Conservation (phyloP, 306 rosid genomes). For the Glycine tomentella region DNA sequence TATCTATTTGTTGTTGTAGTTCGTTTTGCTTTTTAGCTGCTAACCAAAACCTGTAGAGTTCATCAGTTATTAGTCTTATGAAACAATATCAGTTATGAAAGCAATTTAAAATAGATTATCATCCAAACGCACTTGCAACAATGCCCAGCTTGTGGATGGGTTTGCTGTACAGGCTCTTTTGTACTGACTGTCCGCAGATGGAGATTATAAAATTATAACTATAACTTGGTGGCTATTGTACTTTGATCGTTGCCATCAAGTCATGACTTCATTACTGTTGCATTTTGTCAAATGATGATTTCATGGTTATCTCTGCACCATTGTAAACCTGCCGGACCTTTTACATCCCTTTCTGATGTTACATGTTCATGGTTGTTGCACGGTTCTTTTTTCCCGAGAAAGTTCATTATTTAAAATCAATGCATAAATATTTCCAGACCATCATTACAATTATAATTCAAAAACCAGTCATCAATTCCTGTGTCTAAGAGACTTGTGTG, state of each 20-base stretch:
- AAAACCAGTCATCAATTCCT: too few relatives aligned
- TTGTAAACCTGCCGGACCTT: background rate
- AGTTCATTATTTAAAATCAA: too few relatives aligned
- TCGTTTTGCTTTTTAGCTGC: slow-evolving; percentile 52
- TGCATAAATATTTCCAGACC: too few relatives aligned
- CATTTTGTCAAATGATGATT: slow-evolving; percentile 20
- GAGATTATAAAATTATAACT: slow-evolving; percentile 2
- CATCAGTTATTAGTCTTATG: slow-evolving; percentile 55
- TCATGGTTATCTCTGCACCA: background rate
- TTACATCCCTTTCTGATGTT: background rate
- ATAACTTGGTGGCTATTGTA: slow-evolving; percentile 9
- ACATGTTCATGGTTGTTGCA: background rate
- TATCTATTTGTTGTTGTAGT: slow-evolving; percentile 50
- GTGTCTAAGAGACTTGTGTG: too few relatives aligned
- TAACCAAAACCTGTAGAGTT: slow-evolving; percentile 73
- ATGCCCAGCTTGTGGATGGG: slow-evolving; percentile 14
- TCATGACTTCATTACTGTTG: background rate
- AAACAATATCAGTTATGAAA: slow-evolving; percentile 49
- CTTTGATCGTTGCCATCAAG: background rate
- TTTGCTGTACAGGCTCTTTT: slow-evolving; percentile 36
- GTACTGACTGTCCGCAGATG: slow-evolving; percentile 22
- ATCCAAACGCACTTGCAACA: slow-evolving; percentile 28
- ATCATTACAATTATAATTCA: too few relatives aligned
- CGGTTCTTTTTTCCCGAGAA: background rate
- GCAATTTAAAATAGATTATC: slow-evolving; percentile 40